These are phyloP conservation scores for Allantophomopsis cytisporea DNA, from an alignment of 2,329 filamentous ascomycete species.

Conservation along the genomic window DNA sequence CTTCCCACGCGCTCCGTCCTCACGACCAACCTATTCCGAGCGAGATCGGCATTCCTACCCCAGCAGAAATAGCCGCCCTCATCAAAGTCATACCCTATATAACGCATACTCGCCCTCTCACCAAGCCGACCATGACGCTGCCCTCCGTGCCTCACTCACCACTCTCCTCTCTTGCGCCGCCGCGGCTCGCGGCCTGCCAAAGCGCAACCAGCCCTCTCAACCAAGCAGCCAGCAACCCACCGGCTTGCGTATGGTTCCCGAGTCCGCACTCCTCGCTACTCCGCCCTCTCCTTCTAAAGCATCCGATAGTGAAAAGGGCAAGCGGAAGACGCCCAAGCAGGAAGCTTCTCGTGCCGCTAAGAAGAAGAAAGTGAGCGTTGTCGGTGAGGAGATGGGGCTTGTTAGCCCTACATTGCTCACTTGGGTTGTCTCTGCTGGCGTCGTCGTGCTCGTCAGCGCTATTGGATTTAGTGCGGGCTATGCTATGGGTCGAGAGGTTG, in stretches of 20 bases:
- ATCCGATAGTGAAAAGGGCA: conserved; percentile 28
- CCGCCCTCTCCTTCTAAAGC: conserved; percentile 11
- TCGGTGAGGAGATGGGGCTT: conserved; percentile 22
- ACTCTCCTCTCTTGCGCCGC: conserved; percentile 92
- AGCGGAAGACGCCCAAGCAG: conserved; percentile 25
- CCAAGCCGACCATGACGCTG: conserved; percentile 85
- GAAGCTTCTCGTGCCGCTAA: conserved; percentile 29
- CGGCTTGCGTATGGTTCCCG: conserved; percentile 43
- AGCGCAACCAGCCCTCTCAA: conserved; percentile 24
- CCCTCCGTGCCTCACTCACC: conserved; percentile 82
- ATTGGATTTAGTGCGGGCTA: conserved; percentile 58
- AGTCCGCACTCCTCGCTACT: conserved; percentile 39
- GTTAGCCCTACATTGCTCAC: conserved; percentile 48
- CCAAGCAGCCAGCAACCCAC: conserved; percentile 20
- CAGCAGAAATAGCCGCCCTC: conserved; percentile 10
- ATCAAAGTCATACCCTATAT: conserved; percentile 33
- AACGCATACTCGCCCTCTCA: conserved; percentile 62
- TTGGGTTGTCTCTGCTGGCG: conserved; percentile 51
- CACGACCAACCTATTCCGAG: conserved; percentile 19
- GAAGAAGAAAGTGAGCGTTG: conserved; percentile 26
- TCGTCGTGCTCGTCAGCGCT: conserved; percentile 53
- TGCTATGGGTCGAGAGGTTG: conserved; percentile 53
- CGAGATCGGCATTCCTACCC: conserved; percentile 18
- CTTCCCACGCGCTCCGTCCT: conserved; percentile 21
- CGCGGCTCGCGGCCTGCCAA: conserved; percentile 71